Percentiles rank a stretch among this genome's conserved stretches.
Evolutionary conservation across 192 early-diverging fungal species (phyloP).

Genomic region (Pecoramyces ruminantium): DNA sequence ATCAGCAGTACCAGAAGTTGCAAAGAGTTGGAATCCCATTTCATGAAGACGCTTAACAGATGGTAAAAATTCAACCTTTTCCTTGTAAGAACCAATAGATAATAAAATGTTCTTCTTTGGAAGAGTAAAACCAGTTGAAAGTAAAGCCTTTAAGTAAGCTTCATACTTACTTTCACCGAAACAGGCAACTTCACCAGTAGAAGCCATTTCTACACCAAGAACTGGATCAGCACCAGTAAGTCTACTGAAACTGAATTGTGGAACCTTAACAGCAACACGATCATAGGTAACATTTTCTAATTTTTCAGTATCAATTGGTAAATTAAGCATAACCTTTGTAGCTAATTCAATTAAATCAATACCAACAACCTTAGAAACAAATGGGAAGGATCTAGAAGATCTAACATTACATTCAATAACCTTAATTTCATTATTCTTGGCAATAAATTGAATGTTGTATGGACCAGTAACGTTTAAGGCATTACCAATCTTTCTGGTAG

Average conservation of each 20-base stretch:
- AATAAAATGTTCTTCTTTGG: constrained; percentile 93
- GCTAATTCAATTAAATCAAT: constrained; percentile 95
- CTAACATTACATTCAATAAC: constrained; percentile 98
- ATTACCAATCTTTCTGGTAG: constrained; percentile 78
- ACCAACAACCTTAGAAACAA: constrained; percentile 90
- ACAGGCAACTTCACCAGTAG: constrained; percentile 96
- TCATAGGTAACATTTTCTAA: constrained; percentile 32
- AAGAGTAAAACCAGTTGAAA: constrained; percentile 80
- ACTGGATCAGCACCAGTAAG: constrained; percentile 92
- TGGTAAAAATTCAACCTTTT: constrained; percentile 89
- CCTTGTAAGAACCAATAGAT: constrained; percentile 96
- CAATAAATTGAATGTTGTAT: constrained; percentile 98
- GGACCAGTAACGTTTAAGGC: constrained; percentile 95
- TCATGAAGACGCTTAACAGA: constrained; percentile 68
- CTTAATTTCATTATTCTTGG: constrained; percentile 99
- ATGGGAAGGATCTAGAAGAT: constrained; percentile 91
- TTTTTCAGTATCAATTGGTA: constrained; percentile 69
- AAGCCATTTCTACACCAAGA: constrained; percentile 98
- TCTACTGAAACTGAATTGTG: constrained; percentile 93
- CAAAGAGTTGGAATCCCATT: constrained; percentile 84
- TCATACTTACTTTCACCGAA: constrained; percentile 96
- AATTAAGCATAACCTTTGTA: constrained; percentile 76
- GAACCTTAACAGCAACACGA: constrained; percentile 92
- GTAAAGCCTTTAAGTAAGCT: constrained; percentile 87
- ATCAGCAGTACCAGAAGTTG: constrained; percentile 90